Base-by-base conservation (phyloP, 129 eudicot species). In the Chrysanthemum seticuspe region DNA sequence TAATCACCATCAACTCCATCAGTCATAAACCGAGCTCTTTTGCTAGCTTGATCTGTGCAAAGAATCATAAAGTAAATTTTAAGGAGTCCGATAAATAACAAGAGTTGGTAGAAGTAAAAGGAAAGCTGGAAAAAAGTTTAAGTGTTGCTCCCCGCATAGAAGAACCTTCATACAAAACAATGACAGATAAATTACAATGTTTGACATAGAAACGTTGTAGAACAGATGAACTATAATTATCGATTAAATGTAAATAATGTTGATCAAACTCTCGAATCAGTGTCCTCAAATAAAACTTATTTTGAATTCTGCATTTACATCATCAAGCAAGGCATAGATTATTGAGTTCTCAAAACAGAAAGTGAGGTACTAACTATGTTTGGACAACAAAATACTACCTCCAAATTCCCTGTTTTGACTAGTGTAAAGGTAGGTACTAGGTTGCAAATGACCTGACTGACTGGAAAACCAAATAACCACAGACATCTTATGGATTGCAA, bases 1-100 rank as follows among this genome's bases (percentile, higher is more conserved):
- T 76, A 68, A 29, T 85, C 92, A 65, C 79, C 95, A 47, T 85
- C 89, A 72, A 70, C 68, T 71, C 83, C 92, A 72, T 86, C 91
- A 74, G 45, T 71, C 68, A 67, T 19, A 68, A 83, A 62, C 73
- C 87, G 76, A 19, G 86, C 83, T 78, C 89, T 82, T 76, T 89
- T 92, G 70, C 76, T 75, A 52, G 82, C 70, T 78, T 83, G 81
- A 70, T 80, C 95, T 82, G 89, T 67, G 51, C 72, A 67, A 62
- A 70, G 29, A 57, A 57, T 59, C 25, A 80, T 59, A 56, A 7
- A 6, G 15, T 13, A 56, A 25, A 40, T 73, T 56, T 48, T 6
- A 19, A 58, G 2, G 59, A 65, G 51, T 54, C 29, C 52, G 13
- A 40, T 13, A 75, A 19, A 53, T 53, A 53, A 53, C n/a, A 14